Evolutionary conservation across 2,329 filamentous ascomycete species (phyloP).

Genomic region (Botrytis tulipae): DNA sequence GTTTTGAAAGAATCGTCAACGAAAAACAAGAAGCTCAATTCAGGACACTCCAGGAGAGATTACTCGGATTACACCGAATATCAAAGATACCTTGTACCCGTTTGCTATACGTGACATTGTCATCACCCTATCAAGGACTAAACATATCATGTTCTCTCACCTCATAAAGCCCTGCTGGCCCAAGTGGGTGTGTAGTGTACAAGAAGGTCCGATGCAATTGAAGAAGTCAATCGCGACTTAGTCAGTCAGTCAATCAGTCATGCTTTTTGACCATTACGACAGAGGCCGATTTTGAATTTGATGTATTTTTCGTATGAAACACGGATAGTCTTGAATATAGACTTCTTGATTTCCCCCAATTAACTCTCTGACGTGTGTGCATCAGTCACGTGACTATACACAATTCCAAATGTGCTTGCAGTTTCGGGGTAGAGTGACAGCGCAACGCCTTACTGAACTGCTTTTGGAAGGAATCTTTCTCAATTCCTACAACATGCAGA

Average conservation of each 20-base stretch:
- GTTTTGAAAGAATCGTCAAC: background rate
- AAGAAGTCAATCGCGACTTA: background rate
- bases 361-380: background rate
- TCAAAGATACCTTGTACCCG: no score
- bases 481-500: background rate
- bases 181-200: background rate
- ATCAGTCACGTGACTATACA: background rate
- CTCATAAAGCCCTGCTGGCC: background rate
- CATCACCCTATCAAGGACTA: no score
- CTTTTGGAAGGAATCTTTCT: background rate
- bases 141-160: background rate
- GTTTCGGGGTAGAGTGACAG: background rate
- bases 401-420: background rate
- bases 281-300: background rate
- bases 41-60: background rate
- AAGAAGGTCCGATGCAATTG: background rate
- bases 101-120: background rate
- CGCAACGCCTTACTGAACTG: background rate
- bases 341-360: background rate
- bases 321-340: background rate
- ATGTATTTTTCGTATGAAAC: background rate
- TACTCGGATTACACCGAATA: background rate
- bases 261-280: background rate
- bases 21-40: background rate
- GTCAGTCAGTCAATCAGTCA: background rate